Conservation (phyloP, 1,139 yeast species). For the Zygotorulaspora mrakii region DNA sequence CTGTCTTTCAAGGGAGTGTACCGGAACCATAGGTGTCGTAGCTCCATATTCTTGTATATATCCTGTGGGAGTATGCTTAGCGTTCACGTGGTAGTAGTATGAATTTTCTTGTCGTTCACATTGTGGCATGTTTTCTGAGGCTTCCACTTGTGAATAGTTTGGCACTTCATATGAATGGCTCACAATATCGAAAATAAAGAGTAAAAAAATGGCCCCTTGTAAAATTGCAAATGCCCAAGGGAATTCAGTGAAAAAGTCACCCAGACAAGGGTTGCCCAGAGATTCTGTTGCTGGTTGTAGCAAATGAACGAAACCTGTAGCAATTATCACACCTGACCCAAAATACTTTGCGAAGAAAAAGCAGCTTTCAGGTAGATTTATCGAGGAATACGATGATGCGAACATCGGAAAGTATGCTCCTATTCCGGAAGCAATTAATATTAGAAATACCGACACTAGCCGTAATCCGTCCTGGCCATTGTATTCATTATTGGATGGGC, state of each 20-base stretch:
- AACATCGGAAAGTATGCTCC: slow-evolving; percentile 62
- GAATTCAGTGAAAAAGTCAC: slow-evolving; percentile 51
- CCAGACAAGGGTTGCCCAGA: slow-evolving; percentile 50
- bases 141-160: too few species aligned
- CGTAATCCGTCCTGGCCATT: slow-evolving; percentile 49
- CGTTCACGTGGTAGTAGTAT: too few species aligned
- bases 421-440: slow-evolving; percentile 51
- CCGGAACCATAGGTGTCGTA: too few species aligned
- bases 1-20: too few species aligned
- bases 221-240: slow-evolving; percentile 68
- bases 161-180: slow-evolving; percentile 20
- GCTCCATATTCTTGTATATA: too few species aligned
- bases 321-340: slow-evolving; percentile 89
- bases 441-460: slow-evolving; percentile 58
- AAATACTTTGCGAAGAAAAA: slow-evolving; percentile 72
- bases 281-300: slow-evolving; percentile 71
- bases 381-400: slow-evolving; percentile 51
- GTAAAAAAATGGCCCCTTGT: slow-evolving; percentile 47
- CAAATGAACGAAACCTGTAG: slow-evolving; percentile 84
- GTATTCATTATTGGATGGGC: slow-evolving; percentile 32
- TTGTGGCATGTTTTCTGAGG: too few species aligned
- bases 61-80: too few species aligned
- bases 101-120: too few species aligned
- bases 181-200: slow-evolving; percentile 55
- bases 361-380: slow-evolving; percentile 54